These are phyloP conservation scores for Apiosordaria backusii DNA, from an alignment of 495 filamentous ascomycete genomes.

Conservation along the genomic window DNA sequence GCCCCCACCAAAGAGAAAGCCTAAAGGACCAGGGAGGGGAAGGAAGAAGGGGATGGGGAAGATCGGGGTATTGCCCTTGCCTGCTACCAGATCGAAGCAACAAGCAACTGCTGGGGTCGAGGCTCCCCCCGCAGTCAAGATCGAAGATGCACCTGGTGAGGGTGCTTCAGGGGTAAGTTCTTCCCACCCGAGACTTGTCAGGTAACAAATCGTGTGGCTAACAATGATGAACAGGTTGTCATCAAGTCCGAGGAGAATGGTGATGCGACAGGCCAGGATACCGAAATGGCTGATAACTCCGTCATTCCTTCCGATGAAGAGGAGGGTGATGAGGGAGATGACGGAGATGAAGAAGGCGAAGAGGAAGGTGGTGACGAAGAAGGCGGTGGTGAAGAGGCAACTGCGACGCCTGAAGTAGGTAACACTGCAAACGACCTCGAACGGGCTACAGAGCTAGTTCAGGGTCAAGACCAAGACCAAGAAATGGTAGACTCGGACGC, in stretches of 20 bases:
- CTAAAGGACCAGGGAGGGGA: slow-evolving; percentile 63
- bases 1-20: slow-evolving; percentile 73
- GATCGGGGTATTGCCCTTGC: slow-evolving; percentile 32
- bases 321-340: slow-evolving; percentile 35
- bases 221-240: slow-evolving; percentile 27
- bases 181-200: neutral
- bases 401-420: slow-evolving; percentile 30
- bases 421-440: slow-evolving; percentile 19
- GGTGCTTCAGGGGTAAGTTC: slow-evolving; percentile 21
- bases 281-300: slow-evolving; percentile 51
- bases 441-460: neutral
- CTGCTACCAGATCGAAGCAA: slow-evolving; percentile 32
- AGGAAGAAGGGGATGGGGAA: slow-evolving; percentile 66
- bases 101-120: slow-evolving; percentile 19
- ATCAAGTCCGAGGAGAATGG: slow-evolving; percentile 42
- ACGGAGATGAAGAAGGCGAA: slow-evolving; percentile 41
- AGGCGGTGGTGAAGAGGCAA: slow-evolving; percentile 34
- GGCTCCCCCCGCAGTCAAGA: slow-evolving; percentile 17
- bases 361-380: slow-evolving; percentile 39
- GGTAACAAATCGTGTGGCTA: slow-evolving; percentile 32
- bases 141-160: slow-evolving; percentile 32
- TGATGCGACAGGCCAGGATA: slow-evolving; percentile 37
- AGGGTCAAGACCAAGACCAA: slow-evolving; percentile 21
- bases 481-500: slow-evolving; percentile 31
- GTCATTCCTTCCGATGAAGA: slow-evolving; percentile 52